A percentile compares a stretch with the other conserved stretches of the same genome.
Evolutionary conservation across 208 protist species (phyloP).

Genomic region (Wallacemonas collosoma): DNA sequence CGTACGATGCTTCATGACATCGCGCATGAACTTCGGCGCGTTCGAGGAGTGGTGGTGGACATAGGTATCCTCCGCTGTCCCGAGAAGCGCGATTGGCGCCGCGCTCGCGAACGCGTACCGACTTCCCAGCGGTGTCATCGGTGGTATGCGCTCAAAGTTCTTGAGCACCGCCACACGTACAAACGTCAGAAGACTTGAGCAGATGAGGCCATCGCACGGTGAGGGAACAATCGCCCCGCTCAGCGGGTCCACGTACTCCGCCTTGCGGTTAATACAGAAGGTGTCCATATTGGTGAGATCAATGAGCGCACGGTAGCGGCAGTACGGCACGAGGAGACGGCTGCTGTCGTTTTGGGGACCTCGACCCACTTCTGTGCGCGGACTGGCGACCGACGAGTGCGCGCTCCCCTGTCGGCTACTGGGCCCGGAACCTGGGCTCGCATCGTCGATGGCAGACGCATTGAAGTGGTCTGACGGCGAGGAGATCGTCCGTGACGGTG

Average conservation of each 20-base stretch:
- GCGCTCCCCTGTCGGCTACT: too few relatives aligned
- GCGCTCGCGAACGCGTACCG: constrained; percentile 33
- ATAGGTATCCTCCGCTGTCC: constrained; percentile 28
- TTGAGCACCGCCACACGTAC: constrained; percentile 44
- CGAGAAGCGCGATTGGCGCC: constrained; percentile 31
- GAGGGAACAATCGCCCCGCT: constrained; percentile 62
- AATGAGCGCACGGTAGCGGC: constrained; percentile 63
- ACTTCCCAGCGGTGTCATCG: constrained; percentile 39
- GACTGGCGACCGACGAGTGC: too few relatives aligned
- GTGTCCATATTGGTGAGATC: constrained; percentile 38
- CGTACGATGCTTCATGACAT: constrained; percentile 24
- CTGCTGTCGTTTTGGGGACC: too few relatives aligned
- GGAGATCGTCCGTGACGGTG: neutral
- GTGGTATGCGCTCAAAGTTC: constrained; percentile 66
- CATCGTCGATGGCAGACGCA: too few relatives aligned
- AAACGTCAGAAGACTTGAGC: constrained; percentile 34
- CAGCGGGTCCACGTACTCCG: constrained; percentile 72
- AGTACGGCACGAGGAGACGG: constrained; percentile 22
- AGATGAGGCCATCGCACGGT: constrained; percentile 30
- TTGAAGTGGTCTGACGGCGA: too few relatives aligned
- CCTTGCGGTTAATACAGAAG: constrained; percentile 62
- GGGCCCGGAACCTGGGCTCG: too few relatives aligned
- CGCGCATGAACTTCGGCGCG: constrained; percentile 35
- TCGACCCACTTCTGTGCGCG: too few relatives aligned
- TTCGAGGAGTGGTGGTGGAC: constrained; percentile 36